These are phyloP conservation scores for Cytospora chrysosperma DNA, from an alignment of 2,329 filamentous ascomycete species.

Conservation along the genomic window DNA sequence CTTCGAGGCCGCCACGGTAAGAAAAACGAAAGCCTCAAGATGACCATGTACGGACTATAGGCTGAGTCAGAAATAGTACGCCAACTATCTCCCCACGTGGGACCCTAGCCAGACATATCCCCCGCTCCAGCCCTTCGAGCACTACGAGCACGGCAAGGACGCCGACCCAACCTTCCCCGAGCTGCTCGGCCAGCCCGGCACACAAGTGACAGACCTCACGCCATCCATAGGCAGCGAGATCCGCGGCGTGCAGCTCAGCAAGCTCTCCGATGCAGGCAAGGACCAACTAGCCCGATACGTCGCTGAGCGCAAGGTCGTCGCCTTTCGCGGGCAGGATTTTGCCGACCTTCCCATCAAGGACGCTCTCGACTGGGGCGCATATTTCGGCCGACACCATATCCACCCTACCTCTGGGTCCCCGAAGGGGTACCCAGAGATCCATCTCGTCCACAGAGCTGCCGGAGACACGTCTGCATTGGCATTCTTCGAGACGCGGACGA, in stretches of 20 bases:
- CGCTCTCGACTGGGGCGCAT: conserved; percentile 63
- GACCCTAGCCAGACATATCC: conserved; percentile 58
- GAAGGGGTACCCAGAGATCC: conserved; percentile 66
- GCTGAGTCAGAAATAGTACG: conserved; percentile 44
- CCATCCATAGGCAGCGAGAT: conserved; percentile 68
- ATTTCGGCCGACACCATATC: conserved; percentile 64
- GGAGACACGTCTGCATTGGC: conserved; percentile 59
- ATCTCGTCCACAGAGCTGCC: conserved; percentile 69
- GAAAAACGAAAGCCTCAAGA: neutral
- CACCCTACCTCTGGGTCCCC: conserved; percentile 71
- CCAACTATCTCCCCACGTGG: conserved; percentile 66
- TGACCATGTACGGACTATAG: neutral
- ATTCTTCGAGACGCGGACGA: conserved; percentile 68
- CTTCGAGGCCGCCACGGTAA: conserved; percentile 26
- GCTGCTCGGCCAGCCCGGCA: conserved; percentile 50
- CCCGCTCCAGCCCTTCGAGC: conserved; percentile 63
- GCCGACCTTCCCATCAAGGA: conserved; percentile 62
- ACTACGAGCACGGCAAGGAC: conserved; percentile 68
- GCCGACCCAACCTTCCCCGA: conserved; percentile 64
- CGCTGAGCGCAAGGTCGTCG: conserved; percentile 67
- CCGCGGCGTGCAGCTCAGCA: conserved; percentile 64
- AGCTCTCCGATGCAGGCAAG: conserved; percentile 61
- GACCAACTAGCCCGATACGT: conserved; percentile 70
- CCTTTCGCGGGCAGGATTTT: conserved; percentile 69
- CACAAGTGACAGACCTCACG: conserved; percentile 57